Evolutionary conservation across 176 grass and related monocot species (phyloP).

Genomic region (Avena sativa): DNA sequence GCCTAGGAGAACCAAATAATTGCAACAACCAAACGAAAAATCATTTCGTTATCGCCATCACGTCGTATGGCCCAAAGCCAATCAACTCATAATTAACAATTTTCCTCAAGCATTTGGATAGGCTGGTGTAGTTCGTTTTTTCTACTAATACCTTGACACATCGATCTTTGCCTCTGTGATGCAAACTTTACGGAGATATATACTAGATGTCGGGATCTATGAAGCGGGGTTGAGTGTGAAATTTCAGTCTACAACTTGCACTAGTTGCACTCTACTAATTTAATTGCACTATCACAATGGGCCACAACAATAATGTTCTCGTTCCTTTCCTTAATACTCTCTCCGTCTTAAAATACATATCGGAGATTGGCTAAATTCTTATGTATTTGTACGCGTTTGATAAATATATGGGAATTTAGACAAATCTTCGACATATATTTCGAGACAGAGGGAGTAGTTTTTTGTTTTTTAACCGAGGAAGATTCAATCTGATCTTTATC

Average conservation of each 20-base stretch:
- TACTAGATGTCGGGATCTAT: neutral
- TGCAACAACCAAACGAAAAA: neutral
- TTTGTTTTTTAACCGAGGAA: neutral
- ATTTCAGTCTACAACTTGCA: neutral
- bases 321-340: neutral
- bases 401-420: no score
- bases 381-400: no score
- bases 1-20: neutral
- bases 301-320: neutral
- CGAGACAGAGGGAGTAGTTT: neutral
- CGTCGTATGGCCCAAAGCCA: slow-evolving; percentile 5
- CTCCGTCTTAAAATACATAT: no score
- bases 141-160: neutral
- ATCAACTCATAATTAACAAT: neutral
- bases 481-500: neutral
- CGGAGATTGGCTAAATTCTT: no score
- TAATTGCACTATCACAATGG: neutral
- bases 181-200: neutral
- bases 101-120: neutral
- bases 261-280: neutral
- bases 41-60: neutral
- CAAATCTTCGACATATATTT: no score
- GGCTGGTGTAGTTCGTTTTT: neutral
- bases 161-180: neutral
- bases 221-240: neutral